Evolutionary conservation across 208 protist genomes (phyloP).

Genomic region (Leishmania aethiopica): DNA sequence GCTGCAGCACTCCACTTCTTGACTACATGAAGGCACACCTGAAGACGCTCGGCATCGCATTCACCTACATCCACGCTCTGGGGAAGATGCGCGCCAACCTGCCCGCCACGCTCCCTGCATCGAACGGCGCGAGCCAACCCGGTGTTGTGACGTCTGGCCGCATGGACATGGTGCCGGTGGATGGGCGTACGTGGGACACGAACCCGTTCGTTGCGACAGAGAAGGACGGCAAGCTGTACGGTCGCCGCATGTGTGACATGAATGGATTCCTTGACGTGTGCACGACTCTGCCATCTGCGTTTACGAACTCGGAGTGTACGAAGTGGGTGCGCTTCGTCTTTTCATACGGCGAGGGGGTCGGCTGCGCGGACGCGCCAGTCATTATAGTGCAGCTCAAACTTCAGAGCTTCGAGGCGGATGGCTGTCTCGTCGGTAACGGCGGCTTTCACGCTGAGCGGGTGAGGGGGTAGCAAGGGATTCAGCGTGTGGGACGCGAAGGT

Average conservation of each 20-base stretch:
- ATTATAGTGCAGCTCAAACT: conserved; percentile 34
- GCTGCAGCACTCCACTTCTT: conserved; percentile 39
- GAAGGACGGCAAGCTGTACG: conserved; percentile 49
- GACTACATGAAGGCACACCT: conserved; percentile 46
- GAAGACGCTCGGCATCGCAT: conserved; percentile 23
- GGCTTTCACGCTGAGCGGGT: conserved; percentile 22
- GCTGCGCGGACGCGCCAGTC: conserved; percentile 33
- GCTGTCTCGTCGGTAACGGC: conserved; percentile 47
- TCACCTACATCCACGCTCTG: conserved; percentile 32
- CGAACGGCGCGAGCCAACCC: conserved; percentile 38
- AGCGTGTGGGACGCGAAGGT: not conserved
- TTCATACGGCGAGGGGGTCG: conserved; percentile 42
- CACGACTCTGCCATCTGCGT: conserved; percentile 36
- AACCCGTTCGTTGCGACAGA: conserved; percentile 44
- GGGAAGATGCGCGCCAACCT: conserved; percentile 45
- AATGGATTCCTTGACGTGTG: conserved; percentile 44
- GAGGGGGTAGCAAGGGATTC: conserved; percentile 43
- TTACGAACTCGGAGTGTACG: conserved; percentile 33
- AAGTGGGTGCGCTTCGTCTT: conserved; percentile 50
- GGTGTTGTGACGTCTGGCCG: conserved; percentile 47
- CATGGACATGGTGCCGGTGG: conserved; percentile 53
- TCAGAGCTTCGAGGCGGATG: conserved; percentile 37
- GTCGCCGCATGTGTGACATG: conserved; percentile 52
- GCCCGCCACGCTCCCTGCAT: conserved; percentile 44
- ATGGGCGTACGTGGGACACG: conserved; percentile 46